These are phyloP conservation scores for Rhododendron griersonianum DNA, from an alignment of 148 eudicot species.

Conservation along the genomic window DNA sequence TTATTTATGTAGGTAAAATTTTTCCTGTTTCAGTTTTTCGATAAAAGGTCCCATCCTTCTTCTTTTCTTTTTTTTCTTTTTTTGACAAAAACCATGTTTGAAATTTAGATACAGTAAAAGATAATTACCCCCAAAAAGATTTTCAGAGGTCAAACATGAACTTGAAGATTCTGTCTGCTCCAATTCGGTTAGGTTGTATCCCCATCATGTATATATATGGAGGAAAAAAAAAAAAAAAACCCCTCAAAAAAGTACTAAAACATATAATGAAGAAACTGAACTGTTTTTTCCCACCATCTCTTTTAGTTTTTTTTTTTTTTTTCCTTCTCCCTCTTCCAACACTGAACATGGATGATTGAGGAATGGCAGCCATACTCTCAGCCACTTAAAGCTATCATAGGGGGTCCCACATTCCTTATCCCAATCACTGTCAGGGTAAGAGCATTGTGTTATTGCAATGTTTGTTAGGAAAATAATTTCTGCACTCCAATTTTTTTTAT, in stretches of 20 bases:
- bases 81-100: too few species aligned
- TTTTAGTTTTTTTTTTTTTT: too few species aligned
- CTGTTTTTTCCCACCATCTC: too few species aligned
- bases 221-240: too few species aligned
- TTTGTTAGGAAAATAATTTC: not conserved
- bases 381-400: not conserved
- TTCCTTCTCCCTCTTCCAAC: not conserved
- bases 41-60: too few species aligned
- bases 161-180: not conserved
- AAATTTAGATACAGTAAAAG: too few species aligned
- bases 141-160: not conserved
- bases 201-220: not conserved
- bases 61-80: too few species aligned
- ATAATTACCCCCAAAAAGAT: not conserved
- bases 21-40: too few species aligned
- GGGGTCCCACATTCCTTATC: slow-evolving; percentile 1
- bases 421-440: not conserved
- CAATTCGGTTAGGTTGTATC: not conserved
- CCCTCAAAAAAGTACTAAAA: too few species aligned
- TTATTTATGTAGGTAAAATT: too few species aligned
- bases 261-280: too few species aligned
- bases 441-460: not conserved
- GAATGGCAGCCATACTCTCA: not conserved
- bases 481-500: not conserved
- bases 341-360: not conserved